Conservation (phyloP, 1,284 basidiomycete genomes). For the Gymnopus androsaceus region DNA sequence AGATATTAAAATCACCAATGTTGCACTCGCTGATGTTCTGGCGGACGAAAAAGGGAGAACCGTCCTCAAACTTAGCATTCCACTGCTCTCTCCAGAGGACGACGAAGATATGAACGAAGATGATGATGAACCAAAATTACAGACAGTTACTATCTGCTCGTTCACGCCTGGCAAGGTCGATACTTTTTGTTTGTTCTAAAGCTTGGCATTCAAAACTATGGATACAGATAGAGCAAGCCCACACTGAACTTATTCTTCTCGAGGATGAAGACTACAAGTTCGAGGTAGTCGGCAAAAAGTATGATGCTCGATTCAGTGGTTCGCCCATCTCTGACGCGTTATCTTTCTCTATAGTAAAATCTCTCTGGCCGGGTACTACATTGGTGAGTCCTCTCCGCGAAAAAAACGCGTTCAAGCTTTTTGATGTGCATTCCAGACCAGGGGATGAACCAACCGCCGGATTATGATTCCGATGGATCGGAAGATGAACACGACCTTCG, state of each 20-base stretch:
- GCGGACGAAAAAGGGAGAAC: conserved; percentile 67
- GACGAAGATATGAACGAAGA: conserved; percentile 54
- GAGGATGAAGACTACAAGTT: conserved; percentile 71
- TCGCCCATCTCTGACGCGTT: conserved; percentile 14
- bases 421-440: conserved; percentile 43
- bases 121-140: conserved; percentile 31
- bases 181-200: background rate
- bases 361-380: conserved; percentile 90
- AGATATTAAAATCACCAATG: conserved; percentile 84
- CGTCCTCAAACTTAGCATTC: conserved; percentile 75
- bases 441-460: conserved; percentile 48
- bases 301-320: conserved; percentile 22
- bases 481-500: conserved; percentile 64
- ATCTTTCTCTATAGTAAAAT: conserved; percentile 55
- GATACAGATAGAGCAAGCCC: conserved; percentile 76
- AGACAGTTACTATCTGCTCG: conserved; percentile 62
- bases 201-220: background rate
- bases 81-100: conserved; percentile 37
- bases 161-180: conserved; percentile 74
- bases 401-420: conserved; percentile 12
- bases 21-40: conserved; percentile 77
- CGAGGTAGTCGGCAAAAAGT: conserved; percentile 87
- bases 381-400: conserved; percentile 49
- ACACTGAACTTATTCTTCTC: conserved; percentile 75
- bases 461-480: conserved; percentile 46